Evolutionary conservation across 768 basidiomycete species (phyloP).

Genomic region (Boletus pseudo-olivaceus): DNA sequence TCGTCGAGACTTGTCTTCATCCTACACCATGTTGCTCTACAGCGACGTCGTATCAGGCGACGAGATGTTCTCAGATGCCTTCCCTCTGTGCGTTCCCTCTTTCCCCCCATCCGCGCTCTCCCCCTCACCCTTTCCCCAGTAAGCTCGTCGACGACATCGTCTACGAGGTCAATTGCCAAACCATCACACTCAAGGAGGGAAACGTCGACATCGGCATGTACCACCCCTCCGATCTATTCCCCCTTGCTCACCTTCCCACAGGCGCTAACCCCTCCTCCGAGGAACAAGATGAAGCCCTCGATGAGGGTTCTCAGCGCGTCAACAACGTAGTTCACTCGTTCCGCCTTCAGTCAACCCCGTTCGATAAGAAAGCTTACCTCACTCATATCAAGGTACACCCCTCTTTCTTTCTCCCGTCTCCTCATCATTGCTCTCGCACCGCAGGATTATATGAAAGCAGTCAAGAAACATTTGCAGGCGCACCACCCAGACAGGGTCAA

Average conservation of each 20-base stretch:
- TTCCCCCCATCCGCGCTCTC: neutral
- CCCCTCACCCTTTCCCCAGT: constrained; percentile 39
- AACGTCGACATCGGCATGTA: constrained; percentile 84
- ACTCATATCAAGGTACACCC: constrained; percentile 67
- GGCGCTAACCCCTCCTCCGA: constrained; percentile 94
- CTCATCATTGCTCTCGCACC: neutral
- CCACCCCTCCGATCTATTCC: neutral
- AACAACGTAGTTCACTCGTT: constrained; percentile 94
- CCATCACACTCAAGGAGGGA: constrained; percentile 68
- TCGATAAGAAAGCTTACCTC: constrained; percentile 90
- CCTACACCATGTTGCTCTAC: constrained; percentile 67
- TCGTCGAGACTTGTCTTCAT: neutral
- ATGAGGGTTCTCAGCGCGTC: constrained; percentile 69
- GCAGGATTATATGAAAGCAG: constrained; percentile 90
- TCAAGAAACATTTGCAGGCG: constrained; percentile 64
- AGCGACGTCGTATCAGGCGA: constrained; percentile 69
- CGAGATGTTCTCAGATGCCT: constrained; percentile 95
- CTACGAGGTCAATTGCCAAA: constrained; percentile 81
- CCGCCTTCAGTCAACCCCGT: constrained; percentile 75
- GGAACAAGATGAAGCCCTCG: constrained; percentile 76
- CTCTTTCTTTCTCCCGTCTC: neutral
- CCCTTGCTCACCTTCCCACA: constrained; percentile 29
- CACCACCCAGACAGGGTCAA: constrained; percentile 57
- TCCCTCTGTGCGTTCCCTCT: constrained; percentile 59
- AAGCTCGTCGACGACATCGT: constrained; percentile 75